Base-by-base conservation (phyloP, 768 basidiomycete species). In the Rubroboletus pulcherrimus region DNA sequence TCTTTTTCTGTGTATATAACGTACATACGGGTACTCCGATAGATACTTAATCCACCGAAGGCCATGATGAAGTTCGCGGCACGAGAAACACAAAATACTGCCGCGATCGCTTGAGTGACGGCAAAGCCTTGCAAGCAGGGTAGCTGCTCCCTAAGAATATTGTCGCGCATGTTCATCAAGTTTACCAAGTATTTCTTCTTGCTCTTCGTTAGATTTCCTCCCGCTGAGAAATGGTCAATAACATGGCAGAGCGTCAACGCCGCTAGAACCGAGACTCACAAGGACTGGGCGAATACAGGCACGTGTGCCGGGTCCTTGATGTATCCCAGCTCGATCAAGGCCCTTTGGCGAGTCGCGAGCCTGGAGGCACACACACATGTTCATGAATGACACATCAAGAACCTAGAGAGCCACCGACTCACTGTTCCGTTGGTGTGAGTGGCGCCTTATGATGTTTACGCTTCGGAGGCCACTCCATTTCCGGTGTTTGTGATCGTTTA, bases 391-490 rank as follows among this genome's bases (percentile, higher is more conserved):
- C 4, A 7, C 0, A 34, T 44, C 51, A 17, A 26, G 15, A 49
- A 51, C 43, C 3, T 3, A 46, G 15, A 12, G n/a, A 21, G 19
- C 2, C 9, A 33, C n/a, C 41, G 14, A 70, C 78, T 56, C 57
- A 84, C 87, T 82, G 81, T 57, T 79, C 74, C 56, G 74, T 73
- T 7, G 80, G 78, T 10, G 74, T 80, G 1, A 66, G 76, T 14
- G 73, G 76, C 10, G 70, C 49, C 63, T 62, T 74, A 68, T 87
- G 86, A 55, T 85, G 85, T 51, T 70, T 78, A 12, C 87, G 75
- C 51, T 72, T 74, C 1, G 88, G 88, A 1, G 88, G 89, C 87
- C 87, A 89, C 53, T 77, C 72, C 7, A 74, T 65, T 57, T 79
- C 74, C 1, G 76, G 74, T 11, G 72, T 59, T 46, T 64, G 63